phyloP scores from a whole-genome alignment of 768 basidiomycete genomes.

The Candolleomyces aberdarensis region DNA sequence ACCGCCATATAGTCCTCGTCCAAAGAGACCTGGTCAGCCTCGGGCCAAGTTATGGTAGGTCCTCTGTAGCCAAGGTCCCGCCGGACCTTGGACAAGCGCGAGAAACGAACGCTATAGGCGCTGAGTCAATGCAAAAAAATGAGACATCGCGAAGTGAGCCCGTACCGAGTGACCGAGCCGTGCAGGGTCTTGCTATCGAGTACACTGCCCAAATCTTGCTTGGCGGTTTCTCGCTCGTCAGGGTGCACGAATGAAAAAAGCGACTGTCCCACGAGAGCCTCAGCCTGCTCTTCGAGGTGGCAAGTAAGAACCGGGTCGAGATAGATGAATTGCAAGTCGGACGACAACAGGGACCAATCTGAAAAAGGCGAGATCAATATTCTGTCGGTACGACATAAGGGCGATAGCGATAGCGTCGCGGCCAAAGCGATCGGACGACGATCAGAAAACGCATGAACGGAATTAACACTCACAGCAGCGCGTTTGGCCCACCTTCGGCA shows the following conservation, averaged over 20 bases:
- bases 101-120: conserved; percentile 65
- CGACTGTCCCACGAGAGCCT: conserved; percentile 64
- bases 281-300: conserved; percentile 72
- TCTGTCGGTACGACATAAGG: conserved; percentile 19
- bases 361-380: conserved; percentile 16
- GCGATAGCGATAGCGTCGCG: conserved; percentile 19
- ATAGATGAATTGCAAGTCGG: conserved; percentile 76
- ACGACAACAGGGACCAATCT: conserved; percentile 84
- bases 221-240: conserved; percentile 75
- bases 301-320: conserved; percentile 74
- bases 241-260: conserved; percentile 81
- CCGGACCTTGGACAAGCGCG: conserved; percentile 71
- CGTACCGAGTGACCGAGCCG: conserved; percentile 77
- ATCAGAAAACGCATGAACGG: conserved; percentile 26
- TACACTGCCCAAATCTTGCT: conserved; percentile 69
- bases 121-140: conserved; percentile 18
- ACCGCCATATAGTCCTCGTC: conserved; percentile 82
- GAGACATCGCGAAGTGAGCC: conserved; percentile 14
- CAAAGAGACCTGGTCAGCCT: conserved; percentile 64
- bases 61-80: conserved; percentile 68
- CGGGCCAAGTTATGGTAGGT: conserved; percentile 50
- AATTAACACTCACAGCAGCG: conserved; percentile 63
- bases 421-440: conserved; percentile 32
- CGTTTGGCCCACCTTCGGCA: conserved; percentile 66
- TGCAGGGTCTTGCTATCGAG: conserved; percentile 73